Percentiles rank a stretch among this genome's conserved stretches.
Conservation (phyloP, 495 filamentous ascomycete species). For the Trichoderma erinaceum region DNA sequence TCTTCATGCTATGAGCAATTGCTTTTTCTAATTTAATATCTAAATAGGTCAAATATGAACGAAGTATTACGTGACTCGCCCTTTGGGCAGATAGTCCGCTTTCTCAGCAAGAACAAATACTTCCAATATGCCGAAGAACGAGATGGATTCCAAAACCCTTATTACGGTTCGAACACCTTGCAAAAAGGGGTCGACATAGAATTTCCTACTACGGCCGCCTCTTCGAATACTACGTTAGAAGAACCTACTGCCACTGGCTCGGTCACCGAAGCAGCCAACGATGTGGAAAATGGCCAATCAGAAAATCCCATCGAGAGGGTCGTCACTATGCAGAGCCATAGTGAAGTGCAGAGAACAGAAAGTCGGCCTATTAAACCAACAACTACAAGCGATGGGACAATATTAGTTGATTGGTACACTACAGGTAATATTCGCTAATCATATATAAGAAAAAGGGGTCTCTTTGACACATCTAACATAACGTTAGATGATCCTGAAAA, state of each 20-base stretch:
- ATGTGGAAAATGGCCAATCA: neutral
- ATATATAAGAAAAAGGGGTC: neutral
- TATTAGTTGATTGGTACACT: neutral
- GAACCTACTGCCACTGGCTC: neutral
- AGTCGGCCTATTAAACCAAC: neutral
- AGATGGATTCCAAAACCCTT: neutral
- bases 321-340: neutral
- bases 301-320: neutral
- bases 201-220: neutral
- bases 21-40: no score
- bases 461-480: neutral
- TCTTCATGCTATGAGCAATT: neutral
- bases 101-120: neutral
- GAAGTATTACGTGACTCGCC: neutral
- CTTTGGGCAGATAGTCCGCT: neutral
- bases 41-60: neutral
- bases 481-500: neutral
- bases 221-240: neutral
- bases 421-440: neutral
- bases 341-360: neutral
- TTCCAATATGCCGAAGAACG: neutral
- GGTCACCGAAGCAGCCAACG: neutral
- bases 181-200: neutral
- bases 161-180: neutral
- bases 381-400: neutral